A percentile compares a stretch with the other conserved stretches of the same genome.
These are phyloP conservation scores for Malbranchea zuffiana DNA, from an alignment of 2,329 filamentous ascomycete species.

Conservation along the genomic window DNA sequence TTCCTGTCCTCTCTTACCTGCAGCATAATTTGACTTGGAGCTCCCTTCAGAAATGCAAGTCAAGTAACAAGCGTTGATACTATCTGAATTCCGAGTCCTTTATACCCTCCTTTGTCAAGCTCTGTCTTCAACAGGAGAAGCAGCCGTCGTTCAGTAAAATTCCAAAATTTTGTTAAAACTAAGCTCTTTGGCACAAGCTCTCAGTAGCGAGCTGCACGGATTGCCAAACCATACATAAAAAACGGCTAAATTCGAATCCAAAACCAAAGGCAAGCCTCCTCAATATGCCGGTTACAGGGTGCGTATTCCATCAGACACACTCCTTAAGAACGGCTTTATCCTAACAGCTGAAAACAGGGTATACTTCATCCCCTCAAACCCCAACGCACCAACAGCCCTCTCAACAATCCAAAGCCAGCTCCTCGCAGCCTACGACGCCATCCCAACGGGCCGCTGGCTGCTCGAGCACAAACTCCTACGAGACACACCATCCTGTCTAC, in stretches of 20 bases:
- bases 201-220: background rate
- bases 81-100: too few species aligned
- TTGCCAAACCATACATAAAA: background rate
- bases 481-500: slow-evolving; percentile 33
- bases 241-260: background rate
- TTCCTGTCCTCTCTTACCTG: too few species aligned
- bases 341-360: slow-evolving; percentile 22
- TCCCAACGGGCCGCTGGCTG: slow-evolving; percentile 29
- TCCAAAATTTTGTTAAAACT: too few species aligned
- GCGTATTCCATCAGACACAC: slow-evolving; percentile 10
- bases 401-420: slow-evolving; percentile 29
- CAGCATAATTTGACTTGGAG: too few species aligned
- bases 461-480: slow-evolving; percentile 35
- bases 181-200: too few species aligned
- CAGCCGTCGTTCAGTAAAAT: too few species aligned
- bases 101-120: too few species aligned
- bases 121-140: too few species aligned
- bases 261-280: background rate
- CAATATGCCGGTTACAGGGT: slow-evolving; percentile 22
- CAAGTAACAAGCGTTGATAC: too few species aligned
- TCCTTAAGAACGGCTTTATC: background rate
- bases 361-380: slow-evolving; percentile 34
- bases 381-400: slow-evolving; percentile 30
- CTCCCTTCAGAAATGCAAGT: too few species aligned
- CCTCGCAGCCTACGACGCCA: slow-evolving; percentile 27